Evolutionary conservation across 2,329 filamentous ascomycete species (phyloP).

Genomic region (Penicillium decumbens): DNA sequence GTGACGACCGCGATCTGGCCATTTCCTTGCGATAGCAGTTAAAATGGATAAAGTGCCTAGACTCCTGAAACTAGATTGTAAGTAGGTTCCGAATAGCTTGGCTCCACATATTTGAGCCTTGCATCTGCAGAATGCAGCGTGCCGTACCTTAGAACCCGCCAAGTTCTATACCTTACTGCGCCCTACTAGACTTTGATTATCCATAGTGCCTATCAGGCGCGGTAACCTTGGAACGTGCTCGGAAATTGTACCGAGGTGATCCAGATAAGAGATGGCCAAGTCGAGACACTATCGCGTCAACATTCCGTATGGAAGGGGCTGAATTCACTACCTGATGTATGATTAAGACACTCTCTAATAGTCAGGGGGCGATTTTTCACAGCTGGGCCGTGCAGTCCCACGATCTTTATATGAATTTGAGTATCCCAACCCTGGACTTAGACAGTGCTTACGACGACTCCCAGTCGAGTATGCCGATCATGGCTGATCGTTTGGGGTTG

Average conservation of each 20-base stretch:
- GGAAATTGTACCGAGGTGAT: not conserved
- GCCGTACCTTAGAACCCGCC: conserved; percentile 9
- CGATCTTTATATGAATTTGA: conserved; percentile 4
- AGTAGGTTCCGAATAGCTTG: not conserved
- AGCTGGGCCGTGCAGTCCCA: not conserved
- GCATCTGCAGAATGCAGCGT: conserved; percentile 12
- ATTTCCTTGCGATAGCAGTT: not conserved
- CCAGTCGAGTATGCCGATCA: conserved; percentile 18
- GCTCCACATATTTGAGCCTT: conserved; percentile 14
- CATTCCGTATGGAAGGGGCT: conserved; percentile 5
- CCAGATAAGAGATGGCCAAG: not conserved
- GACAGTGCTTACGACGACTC: conserved; percentile 8
- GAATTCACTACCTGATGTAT: not conserved
- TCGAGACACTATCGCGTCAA: conserved; percentile 1
- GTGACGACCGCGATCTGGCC: not conserved
- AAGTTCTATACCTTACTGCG: not conserved
- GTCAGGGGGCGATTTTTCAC: not conserved
- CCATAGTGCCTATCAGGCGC: not conserved
- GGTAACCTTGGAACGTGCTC: not conserved
- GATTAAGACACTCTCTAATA: not conserved
- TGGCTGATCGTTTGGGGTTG: conserved; percentile 33
- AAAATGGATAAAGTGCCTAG: not conserved
- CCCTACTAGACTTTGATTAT: not conserved
- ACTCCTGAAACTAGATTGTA: not conserved
- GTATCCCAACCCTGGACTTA: not conserved